These are phyloP conservation scores for Wolfiporia cocos DNA, from an alignment of 1,284 basidiomycete species.

Conservation along the genomic window DNA sequence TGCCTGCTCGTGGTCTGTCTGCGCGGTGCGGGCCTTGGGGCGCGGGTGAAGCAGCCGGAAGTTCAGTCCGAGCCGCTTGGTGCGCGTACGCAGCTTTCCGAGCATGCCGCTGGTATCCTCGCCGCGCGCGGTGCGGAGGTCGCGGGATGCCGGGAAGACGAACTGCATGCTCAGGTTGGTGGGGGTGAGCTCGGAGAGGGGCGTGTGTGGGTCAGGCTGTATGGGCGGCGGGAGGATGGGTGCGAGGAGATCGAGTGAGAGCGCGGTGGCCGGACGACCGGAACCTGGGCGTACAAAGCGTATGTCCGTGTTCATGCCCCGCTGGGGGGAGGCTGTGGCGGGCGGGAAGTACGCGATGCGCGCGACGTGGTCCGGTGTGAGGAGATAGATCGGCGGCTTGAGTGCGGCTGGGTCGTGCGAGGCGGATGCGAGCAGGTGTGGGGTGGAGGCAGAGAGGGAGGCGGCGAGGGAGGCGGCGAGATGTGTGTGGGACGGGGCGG, in stretches of 20 bases:
- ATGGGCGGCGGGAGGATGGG: no score
- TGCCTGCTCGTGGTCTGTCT: conserved; percentile 3
- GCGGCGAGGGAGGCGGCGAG: not conserved
- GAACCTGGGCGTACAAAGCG: conserved; percentile 5
- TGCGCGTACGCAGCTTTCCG: not conserved
- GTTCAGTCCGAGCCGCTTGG: not conserved
- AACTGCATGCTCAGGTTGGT: not conserved
- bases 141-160: not conserved
- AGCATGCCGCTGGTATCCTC: not conserved
- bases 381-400: not conserved
- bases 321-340: not conserved
- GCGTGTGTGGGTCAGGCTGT: not conserved
- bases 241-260: not conserved
- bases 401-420: not conserved
- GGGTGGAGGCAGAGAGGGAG: not conserved
- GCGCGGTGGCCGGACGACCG: conserved; percentile 1
- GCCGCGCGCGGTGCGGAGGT: not conserved
- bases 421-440: not conserved
- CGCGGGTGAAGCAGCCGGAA: not conserved
- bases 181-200: not conserved
- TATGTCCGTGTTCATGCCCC: conserved; percentile 3
- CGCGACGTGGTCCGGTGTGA: not conserved
- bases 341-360: conserved; percentile 2
- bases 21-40: not conserved
- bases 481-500: no score